Conservation (phyloP, 148 eudicot genomes). For the Rhododendron henanense region DNA sequence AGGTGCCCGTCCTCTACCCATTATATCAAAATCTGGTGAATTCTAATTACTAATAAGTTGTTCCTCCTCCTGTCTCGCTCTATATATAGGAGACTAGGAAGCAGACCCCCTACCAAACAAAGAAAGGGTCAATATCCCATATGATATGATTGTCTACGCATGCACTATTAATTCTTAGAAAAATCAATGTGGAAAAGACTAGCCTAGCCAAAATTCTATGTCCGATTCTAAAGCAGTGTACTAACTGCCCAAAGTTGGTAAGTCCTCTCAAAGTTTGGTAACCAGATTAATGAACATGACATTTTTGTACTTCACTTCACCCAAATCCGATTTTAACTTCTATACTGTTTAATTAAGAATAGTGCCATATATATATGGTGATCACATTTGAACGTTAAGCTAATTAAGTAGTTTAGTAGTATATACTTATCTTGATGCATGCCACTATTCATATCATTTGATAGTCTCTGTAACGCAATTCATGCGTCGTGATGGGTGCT, state of each 20-base stretch:
- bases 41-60: background rate
- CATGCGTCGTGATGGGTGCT: background rate
- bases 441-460: background rate
- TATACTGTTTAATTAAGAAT: background rate
- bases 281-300: background rate
- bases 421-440: background rate
- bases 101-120: background rate
- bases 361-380: background rate
- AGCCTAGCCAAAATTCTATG: background rate
- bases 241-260: background rate
- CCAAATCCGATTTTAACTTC: background rate
- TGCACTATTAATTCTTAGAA: background rate
- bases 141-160: constrained; percentile 9
- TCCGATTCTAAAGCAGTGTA: background rate
- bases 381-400: background rate
- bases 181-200: background rate
- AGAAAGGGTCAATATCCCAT: background rate
- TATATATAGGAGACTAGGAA: background rate
- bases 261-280: constrained; percentile 1
- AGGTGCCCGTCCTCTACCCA: constrained; percentile 57
- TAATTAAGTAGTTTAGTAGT: background rate
- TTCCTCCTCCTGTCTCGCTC: background rate
- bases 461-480: background rate
- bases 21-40: background rate
- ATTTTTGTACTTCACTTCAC: background rate